These are phyloP conservation scores for Nyssa sinensis DNA, from an alignment of 148 eudicot species.

Conservation along the genomic window DNA sequence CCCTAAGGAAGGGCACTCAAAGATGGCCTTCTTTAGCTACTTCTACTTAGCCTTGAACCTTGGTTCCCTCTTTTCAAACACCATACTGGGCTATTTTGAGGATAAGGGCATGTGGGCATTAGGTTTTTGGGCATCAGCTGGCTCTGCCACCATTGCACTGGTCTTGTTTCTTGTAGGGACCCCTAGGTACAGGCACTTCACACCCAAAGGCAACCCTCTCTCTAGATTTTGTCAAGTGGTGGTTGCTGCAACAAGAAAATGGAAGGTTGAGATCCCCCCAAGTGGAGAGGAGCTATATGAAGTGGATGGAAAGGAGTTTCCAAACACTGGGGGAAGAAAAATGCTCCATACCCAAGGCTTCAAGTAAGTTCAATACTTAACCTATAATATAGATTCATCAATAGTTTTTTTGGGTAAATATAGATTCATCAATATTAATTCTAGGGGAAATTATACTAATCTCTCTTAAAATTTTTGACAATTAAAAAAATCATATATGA, in stretches of 20 bases:
- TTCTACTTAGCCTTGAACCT: slow-evolving; percentile 68
- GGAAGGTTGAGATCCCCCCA: slow-evolving; percentile 34
- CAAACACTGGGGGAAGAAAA: slow-evolving; percentile 37
- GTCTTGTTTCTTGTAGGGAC: slow-evolving; percentile 52
- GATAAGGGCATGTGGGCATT: slow-evolving; percentile 60
- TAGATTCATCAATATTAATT: too few relatives aligned
- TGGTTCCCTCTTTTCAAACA: slow-evolving; percentile 72
- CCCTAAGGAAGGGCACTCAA: slow-evolving; percentile 48
- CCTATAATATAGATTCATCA: too few relatives aligned
- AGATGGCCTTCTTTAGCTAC: slow-evolving; percentile 71
- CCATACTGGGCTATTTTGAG: slow-evolving; percentile 63
- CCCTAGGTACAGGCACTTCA: slow-evolving; percentile 59
- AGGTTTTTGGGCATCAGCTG: slow-evolving; percentile 65
- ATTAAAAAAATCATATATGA: too few relatives aligned
- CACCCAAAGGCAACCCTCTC: slow-evolving; percentile 56
- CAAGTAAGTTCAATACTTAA: slow-evolving; percentile 32
- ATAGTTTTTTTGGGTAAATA: too few relatives aligned
- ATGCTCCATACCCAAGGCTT: slow-evolving; percentile 63
- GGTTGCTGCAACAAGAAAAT: slow-evolving; percentile 49
- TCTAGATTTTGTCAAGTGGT: slow-evolving; percentile 57
- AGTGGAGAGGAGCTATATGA: slow-evolving; percentile 43
- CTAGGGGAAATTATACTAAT: too few relatives aligned
- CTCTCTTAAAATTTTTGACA: too few relatives aligned
- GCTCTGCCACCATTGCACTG: slow-evolving; percentile 45
- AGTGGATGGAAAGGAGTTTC: slow-evolving; percentile 35